Conservation (phyloP, 768 basidiomycete species). For the Tephrocybe sp. region DNA sequence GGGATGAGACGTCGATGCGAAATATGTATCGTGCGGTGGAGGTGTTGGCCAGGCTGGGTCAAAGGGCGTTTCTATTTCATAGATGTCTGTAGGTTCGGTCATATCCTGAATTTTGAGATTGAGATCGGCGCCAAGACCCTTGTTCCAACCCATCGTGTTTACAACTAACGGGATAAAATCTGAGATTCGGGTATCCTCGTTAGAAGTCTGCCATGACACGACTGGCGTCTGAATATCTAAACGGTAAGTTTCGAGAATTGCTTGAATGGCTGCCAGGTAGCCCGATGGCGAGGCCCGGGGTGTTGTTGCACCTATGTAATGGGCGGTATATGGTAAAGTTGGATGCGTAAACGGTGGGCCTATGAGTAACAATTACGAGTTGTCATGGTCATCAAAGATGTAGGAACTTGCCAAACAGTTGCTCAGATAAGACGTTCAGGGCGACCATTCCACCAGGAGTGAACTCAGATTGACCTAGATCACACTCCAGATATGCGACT, state of each 20-base stretch:
- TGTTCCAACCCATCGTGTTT: slow-evolving; percentile 97
- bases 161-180: slow-evolving; percentile 80
- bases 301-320: slow-evolving; percentile 78
- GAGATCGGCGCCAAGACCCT: slow-evolving; percentile 87
- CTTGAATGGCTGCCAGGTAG: slow-evolving; percentile 68
- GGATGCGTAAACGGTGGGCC: slow-evolving; percentile 91
- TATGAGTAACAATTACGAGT: slow-evolving; percentile 23
- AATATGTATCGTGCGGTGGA: neutral
- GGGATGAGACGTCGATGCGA: neutral
- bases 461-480: slow-evolving; percentile 93
- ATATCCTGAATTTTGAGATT: slow-evolving; percentile 65
- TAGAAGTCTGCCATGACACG: slow-evolving; percentile 22
- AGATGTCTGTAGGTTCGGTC: slow-evolving; percentile 58
- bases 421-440: slow-evolving; percentile 64
- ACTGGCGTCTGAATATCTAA: slow-evolving; percentile 60
- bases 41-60: slow-evolving; percentile 20
- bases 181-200: slow-evolving; percentile 34
- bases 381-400: neutral
- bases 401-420: slow-evolving; percentile 64
- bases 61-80: slow-evolving; percentile 39
- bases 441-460: slow-evolving; percentile 84
- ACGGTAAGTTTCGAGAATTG: slow-evolving; percentile 64
- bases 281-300: slow-evolving; percentile 74
- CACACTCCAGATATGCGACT: slow-evolving; percentile 93
- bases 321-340: slow-evolving; percentile 63